These are phyloP conservation scores for Ceratocystis lukuohia DNA, from an alignment of 2,329 filamentous ascomycete species.

Conservation along the genomic window DNA sequence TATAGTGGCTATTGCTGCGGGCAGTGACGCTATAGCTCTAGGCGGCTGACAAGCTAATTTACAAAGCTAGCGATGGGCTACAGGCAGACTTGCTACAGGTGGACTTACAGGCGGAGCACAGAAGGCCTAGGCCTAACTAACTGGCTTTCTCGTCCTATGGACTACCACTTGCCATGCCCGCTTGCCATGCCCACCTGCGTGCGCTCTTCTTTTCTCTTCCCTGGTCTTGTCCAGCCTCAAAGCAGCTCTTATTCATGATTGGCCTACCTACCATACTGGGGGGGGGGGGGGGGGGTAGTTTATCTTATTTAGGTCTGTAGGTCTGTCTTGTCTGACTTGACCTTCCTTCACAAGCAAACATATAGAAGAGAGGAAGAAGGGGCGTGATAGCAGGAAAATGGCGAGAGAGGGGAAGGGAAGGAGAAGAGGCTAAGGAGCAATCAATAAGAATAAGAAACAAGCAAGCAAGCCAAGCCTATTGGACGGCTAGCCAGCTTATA, in stretches of 20 bases:
- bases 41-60: not conserved
- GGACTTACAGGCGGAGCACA: not conserved
- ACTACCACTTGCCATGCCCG: not conserved
- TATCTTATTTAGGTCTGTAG: no score
- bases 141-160: not conserved
- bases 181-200: not conserved
- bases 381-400: no score
- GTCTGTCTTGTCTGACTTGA: no score
- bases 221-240: not conserved
- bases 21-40: not conserved
- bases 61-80: not conserved
- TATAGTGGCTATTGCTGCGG: not conserved
- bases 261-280: not conserved
- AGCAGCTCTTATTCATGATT: no score
- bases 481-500: no score
- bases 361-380: no score
- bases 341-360: no score
- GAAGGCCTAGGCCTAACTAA: not conserved
- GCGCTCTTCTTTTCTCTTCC: not conserved
- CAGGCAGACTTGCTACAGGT: not conserved
- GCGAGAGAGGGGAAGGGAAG: no score
- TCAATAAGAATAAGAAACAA: no score
- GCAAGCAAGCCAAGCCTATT: no score
- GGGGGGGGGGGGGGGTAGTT: not conserved
- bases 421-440: no score